These are phyloP conservation scores for Jamesozyma rosinii DNA, from an alignment of 805 yeast genomes.

Conservation along the genomic window DNA sequence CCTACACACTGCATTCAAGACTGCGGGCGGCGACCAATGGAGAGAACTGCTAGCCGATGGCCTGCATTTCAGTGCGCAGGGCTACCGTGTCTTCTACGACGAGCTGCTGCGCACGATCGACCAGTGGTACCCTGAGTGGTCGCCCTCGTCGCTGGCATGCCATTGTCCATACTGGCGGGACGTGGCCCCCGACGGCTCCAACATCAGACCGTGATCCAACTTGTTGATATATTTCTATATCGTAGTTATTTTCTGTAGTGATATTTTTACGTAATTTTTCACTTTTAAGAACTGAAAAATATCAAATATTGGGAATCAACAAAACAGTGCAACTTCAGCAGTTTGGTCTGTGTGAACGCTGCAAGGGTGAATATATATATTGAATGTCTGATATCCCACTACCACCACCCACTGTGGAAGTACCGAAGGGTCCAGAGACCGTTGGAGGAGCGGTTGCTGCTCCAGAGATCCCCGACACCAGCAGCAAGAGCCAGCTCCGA, in stretches of 20 bases:
- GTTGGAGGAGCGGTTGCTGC: background rate
- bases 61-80: constrained; percentile 48
- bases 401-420: background rate
- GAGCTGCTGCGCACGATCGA: constrained; percentile 35
- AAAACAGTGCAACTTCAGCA: too few relatives aligned
- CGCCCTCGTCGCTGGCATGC: constrained; percentile 34
- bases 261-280: background rate
- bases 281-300: background rate
- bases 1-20: constrained; percentile 39
- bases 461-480: too few relatives aligned
- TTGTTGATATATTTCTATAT: too few relatives aligned
- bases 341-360: too few relatives aligned
- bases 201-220: constrained; percentile 4
- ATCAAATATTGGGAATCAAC: background rate
- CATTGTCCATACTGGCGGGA: constrained; percentile 38
- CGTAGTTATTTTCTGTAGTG: too few relatives aligned
- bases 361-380: too few relatives aligned
- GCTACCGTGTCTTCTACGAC: constrained; percentile 43
- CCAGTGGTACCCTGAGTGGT: constrained; percentile 39
- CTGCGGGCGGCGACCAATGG: constrained; percentile 33
- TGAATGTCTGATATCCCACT: background rate
- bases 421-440: too few relatives aligned
- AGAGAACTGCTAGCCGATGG: constrained; percentile 42
- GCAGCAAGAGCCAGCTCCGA: constrained; percentile 27
- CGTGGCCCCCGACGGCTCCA: constrained; percentile 21